Evolutionary conservation across 306 rosid genomes (phyloP).

Genomic region (Pterocarpus santalinus): DNA sequence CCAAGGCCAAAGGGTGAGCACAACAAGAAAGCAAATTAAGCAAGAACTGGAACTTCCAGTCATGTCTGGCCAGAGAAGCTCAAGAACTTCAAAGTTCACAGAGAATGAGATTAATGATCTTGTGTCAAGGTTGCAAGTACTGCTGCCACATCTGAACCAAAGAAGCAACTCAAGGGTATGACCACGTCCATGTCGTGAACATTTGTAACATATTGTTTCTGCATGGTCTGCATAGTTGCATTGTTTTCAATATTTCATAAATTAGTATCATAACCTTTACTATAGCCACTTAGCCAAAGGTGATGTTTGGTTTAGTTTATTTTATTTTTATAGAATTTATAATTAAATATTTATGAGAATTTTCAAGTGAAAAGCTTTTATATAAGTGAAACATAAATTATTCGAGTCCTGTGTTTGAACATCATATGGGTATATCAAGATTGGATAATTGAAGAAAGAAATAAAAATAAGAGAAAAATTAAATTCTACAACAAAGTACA

Average conservation of each 20-base stretch:
- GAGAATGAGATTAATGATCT: slow-evolving; percentile 56
- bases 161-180: slow-evolving; percentile 55
- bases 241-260: slow-evolving; percentile 1
- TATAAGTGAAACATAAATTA: not conserved
- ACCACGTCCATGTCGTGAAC: not conserved
- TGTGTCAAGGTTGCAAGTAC: slow-evolving; percentile 53
- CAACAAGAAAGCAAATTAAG: slow-evolving; percentile 2
- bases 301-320: not conserved
- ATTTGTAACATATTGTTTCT: slow-evolving; percentile 22
- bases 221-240: slow-evolving; percentile 9
- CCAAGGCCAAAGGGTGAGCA: not conserved
- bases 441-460: no score
- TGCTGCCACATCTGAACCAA: slow-evolving; percentile 51
- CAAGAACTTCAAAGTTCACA: slow-evolving; percentile 46
- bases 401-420: not conserved
- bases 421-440: not conserved
- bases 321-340: not conserved
- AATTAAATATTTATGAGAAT: not conserved
- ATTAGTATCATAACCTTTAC: not conserved
- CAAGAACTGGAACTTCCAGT: not conserved
- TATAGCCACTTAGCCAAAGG: not conserved
- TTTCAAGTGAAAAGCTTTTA: not conserved
- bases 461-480: no score
- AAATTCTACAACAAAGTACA: no score
- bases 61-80: slow-evolving; percentile 55